Conservation (phyloP, 805 yeast species). For the Saccharomycopsis sp. region DNA sequence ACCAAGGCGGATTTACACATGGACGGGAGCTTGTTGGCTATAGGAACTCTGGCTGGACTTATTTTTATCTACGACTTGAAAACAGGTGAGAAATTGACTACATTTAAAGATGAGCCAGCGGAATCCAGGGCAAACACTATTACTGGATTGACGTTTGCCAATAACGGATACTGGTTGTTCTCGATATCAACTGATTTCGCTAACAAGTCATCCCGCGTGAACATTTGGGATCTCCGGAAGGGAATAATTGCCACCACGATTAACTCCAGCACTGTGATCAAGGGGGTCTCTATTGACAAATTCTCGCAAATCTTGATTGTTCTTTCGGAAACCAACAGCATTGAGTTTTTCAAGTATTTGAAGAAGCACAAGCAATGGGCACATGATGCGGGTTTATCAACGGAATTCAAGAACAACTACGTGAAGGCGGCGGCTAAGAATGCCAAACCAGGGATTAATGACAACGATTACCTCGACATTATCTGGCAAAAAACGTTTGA, state of each 20-base stretch:
- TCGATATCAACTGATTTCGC: constrained; percentile 27
- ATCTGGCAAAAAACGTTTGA: constrained; percentile 19
- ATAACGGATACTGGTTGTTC: constrained; percentile 60
- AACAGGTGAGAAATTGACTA: constrained; percentile 32
- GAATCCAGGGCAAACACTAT: constrained; percentile 8
- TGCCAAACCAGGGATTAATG: not conserved
- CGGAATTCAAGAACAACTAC: constrained; percentile 1
- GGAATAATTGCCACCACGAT: constrained; percentile 18
- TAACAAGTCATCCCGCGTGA: constrained; percentile 25
- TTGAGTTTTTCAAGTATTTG: constrained; percentile 18
- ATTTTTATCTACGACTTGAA: constrained; percentile 37
- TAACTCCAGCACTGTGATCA: constrained; percentile 10
- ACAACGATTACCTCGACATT: constrained; percentile 3
- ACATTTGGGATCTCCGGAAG: constrained; percentile 47
- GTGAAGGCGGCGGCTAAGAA: not conserved
- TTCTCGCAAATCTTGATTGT: constrained; percentile 16
- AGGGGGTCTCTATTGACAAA: constrained; percentile 13
- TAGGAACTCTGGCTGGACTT: constrained; percentile 31
- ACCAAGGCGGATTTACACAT: constrained; percentile 32
- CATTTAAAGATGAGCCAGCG: constrained; percentile 23
- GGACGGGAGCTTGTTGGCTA: constrained; percentile 41
- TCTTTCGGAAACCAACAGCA: constrained; percentile 7
- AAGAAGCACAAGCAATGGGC: constrained; percentile 20
- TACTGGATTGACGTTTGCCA: constrained; percentile 40
- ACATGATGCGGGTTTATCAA: constrained; percentile 6